phyloP scores from a whole-genome alignment of 148 eudicot species.

The Silene latifolia region DNA sequence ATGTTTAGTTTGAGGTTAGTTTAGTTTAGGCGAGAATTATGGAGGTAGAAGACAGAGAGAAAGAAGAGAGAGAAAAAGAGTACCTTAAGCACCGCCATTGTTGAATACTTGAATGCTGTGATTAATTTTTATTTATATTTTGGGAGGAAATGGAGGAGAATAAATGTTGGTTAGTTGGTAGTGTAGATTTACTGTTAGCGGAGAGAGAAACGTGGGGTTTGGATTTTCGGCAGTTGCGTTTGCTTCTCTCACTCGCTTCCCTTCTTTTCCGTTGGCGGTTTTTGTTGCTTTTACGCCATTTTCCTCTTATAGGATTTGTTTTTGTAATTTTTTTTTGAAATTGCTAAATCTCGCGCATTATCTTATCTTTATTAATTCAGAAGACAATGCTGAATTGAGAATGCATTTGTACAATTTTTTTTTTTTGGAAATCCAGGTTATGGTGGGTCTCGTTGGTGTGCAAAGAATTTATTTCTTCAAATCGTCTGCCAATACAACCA shows the following conservation, averaged over 20 bases:
- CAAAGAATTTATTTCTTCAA: too few species aligned
- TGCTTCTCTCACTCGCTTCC: not conserved
- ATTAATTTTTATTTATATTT: constrained; percentile 5
- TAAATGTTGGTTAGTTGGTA: not conserved
- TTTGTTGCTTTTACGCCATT: not conserved
- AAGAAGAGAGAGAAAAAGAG: constrained; percentile 20
- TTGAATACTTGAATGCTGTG: constrained; percentile 3
- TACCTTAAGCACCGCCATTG: constrained; percentile 12
- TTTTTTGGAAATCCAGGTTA: too few species aligned
- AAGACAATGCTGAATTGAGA: too few species aligned
- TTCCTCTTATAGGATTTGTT: too few species aligned
- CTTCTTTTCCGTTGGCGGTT: not conserved
- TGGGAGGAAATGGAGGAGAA: not conserved
- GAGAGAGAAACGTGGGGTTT: not conserved
- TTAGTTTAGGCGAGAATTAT: constrained; percentile 12
- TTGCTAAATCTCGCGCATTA: too few species aligned
- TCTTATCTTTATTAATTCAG: too few species aligned
- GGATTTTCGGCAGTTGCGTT: not conserved
- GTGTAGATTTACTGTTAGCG: not conserved
- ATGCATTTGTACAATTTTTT: too few species aligned
- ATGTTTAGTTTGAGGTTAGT: not conserved
- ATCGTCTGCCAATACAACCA: too few species aligned
- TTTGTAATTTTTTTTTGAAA: too few species aligned
- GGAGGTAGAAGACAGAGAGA: not conserved
- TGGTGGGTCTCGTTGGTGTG: too few species aligned